phyloP scores from a whole-genome alignment of 352 stramenopile species.

The Globisporangium nagaii region DNA sequence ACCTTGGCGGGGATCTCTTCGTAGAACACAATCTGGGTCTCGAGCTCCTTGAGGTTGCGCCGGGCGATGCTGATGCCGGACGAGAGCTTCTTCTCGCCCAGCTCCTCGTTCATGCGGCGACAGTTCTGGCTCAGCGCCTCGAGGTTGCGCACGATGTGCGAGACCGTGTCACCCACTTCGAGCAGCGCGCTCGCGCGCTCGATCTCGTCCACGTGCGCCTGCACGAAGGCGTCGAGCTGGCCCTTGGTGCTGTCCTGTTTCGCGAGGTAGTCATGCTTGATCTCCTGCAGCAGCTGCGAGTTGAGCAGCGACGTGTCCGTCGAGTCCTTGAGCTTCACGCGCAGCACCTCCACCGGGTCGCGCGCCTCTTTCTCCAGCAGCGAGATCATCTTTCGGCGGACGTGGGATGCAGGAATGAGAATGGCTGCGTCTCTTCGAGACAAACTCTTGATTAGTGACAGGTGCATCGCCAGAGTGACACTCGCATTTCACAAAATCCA shows the following conservation, averaged over 20 bases:
- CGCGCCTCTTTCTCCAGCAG: conserved; percentile 80
- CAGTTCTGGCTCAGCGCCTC: conserved; percentile 52
- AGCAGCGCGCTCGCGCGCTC: conserved; percentile 70
- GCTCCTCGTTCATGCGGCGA: conserved; percentile 76
- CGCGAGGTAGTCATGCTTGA: conserved; percentile 72
- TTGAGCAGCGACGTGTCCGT: conserved; percentile 80
- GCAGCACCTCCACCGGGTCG: conserved; percentile 77
- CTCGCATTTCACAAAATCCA: too few species aligned
- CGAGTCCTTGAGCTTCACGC: conserved; percentile 77
- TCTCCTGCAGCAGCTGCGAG: conserved; percentile 78
- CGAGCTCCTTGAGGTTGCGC: conserved; percentile 76
- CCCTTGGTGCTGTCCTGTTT: conserved; percentile 76
- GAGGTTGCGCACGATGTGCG: conserved; percentile 58
- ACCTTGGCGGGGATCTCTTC: conserved; percentile 68
- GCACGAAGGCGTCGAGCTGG: conserved; percentile 63
- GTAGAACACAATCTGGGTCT: conserved; percentile 81
- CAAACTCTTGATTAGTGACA: too few species aligned
- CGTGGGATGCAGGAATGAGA: too few species aligned
- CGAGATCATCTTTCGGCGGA: conserved; percentile 46
- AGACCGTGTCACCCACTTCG: conserved; percentile 59
- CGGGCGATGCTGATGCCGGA: conserved; percentile 75
- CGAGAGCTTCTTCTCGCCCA: conserved; percentile 76
- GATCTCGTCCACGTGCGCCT: conserved; percentile 81
- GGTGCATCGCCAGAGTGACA: too few species aligned
- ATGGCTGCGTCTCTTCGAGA: too few species aligned